Evolutionary conservation across 345 rosid species (phyloP), one percentile per base, ranked within the genome.

Genomic region (Rhodomyrtus tomentosa): DNA sequence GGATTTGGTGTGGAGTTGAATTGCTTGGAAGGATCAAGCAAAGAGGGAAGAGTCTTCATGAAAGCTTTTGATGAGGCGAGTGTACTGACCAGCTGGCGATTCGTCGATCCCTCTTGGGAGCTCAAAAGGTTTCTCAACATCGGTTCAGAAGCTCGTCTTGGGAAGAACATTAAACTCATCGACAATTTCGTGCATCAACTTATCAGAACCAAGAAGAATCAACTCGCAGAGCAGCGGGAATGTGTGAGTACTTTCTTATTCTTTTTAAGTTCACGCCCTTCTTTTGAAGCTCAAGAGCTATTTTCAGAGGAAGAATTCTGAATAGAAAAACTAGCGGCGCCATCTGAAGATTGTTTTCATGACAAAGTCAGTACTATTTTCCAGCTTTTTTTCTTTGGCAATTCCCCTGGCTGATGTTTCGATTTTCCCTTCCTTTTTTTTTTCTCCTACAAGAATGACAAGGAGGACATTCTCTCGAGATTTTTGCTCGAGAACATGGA

Each of bases 1-100:
- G 98, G 91, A 52, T 96, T 96, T 68, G 98, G 98, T 21, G 92
- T 90, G 51, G 94, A 93, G 27, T 86, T 94, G 55, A 87, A 90
- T 72, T 91, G 95, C 89, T 84, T 92, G 90, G 89, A 86, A 14
- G 95, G 94, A 10, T 89, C 93, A 80, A 93, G 87, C 82, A 82
- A 85, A 90, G 90, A 91, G 56, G 95, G 90, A 22, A 80, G 76
- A 40, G 85, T 27, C 40, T 91, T 95, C 87, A 92, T 91, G 94
- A 86, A 88, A 55, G 99, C 98, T 53, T 93, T 93, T 68, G 99
- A 94, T 85, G 95, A 94, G 42, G 88, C 91, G 2, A 93, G 88
- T 52, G 95, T 91, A 29, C 86, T 91, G 55, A 82, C 82, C 36
- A 90, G 90, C 85, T 84, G 91, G 85, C 91, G 98, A 54, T 93